Conservation (phyloP, 2,329 filamentous ascomycete genomes). For the Akanthomyces lecanii region DNA sequence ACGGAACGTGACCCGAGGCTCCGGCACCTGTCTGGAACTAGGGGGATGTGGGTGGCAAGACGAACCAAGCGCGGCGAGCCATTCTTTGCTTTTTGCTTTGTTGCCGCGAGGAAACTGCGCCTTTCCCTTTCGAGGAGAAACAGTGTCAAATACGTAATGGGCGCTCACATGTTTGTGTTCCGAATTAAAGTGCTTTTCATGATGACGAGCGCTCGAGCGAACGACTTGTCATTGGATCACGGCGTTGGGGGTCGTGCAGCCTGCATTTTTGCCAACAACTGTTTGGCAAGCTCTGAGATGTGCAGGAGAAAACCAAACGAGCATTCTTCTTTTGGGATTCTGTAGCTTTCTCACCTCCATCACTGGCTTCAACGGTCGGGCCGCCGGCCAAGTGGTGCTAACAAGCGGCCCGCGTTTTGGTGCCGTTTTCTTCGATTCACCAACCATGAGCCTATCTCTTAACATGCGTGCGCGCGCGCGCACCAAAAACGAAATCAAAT, state of each 20-base stretch:
- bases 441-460: background rate
- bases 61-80: background rate
- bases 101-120: constrained; percentile 23
- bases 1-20: constrained; percentile 9
- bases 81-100: constrained; percentile 17
- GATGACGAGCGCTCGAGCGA: too few relatives aligned
- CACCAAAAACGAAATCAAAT: background rate
- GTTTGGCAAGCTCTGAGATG: too few relatives aligned
- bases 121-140: constrained; percentile 18
- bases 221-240: too few relatives aligned
- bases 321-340: too few relatives aligned
- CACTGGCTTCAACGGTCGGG: background rate
- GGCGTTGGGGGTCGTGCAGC: too few relatives aligned
- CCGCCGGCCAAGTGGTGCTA: background rate
- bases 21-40: background rate
- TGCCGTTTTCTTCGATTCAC: background rate
- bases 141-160: too few relatives aligned
- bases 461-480: too few relatives aligned
- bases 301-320: too few relatives aligned
- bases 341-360: too few relatives aligned
- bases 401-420: background rate
- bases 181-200: background rate
- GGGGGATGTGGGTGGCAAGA: too few relatives aligned
- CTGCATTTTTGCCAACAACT: too few relatives aligned
- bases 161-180: background rate